phyloP scores from a whole-genome alignment of 2,329 filamentous ascomycete genomes.

The Fusarium verticillioides region DNA sequence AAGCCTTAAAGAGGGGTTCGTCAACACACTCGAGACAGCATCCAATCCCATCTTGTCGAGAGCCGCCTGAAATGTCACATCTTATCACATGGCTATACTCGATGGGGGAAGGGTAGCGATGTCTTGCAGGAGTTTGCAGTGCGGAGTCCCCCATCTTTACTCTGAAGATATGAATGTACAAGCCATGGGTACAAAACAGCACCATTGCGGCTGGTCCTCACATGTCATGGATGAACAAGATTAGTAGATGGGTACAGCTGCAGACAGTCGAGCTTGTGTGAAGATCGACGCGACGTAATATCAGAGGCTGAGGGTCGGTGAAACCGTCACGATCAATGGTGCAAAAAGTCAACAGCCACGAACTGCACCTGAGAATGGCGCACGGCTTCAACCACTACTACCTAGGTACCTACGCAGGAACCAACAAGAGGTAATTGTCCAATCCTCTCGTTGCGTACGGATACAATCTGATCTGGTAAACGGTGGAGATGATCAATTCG shows the following conservation, averaged over 20 bases:
- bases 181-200: not conserved
- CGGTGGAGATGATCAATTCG: not conserved
- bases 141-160: conserved; percentile 23
- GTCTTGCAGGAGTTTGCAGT: conserved; percentile 27
- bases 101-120: conserved; percentile 29
- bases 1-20: conserved; percentile 16
- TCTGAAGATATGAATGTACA: not conserved
- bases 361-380: conserved; percentile 10
- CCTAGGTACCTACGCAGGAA: conserved; percentile 1
- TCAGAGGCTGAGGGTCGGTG: not conserved
- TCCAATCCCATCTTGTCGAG: conserved; percentile 26
- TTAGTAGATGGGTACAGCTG: not conserved
- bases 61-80: conserved; percentile 36
- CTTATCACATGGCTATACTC: conserved; percentile 38
- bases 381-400: conserved; percentile 8
- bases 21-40: conserved; percentile 12
- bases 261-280: not conserved
- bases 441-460: not conserved
- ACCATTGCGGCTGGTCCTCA: not conserved
- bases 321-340: not conserved
- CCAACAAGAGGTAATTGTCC: conserved; percentile 1
- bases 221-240: not conserved
- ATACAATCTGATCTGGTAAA: not conserved
- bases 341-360: conserved; percentile 14
- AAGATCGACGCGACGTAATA: not conserved